These are phyloP conservation scores for Puccinia polysora DNA, from an alignment of 1,284 basidiomycete species.

Conservation along the genomic window DNA sequence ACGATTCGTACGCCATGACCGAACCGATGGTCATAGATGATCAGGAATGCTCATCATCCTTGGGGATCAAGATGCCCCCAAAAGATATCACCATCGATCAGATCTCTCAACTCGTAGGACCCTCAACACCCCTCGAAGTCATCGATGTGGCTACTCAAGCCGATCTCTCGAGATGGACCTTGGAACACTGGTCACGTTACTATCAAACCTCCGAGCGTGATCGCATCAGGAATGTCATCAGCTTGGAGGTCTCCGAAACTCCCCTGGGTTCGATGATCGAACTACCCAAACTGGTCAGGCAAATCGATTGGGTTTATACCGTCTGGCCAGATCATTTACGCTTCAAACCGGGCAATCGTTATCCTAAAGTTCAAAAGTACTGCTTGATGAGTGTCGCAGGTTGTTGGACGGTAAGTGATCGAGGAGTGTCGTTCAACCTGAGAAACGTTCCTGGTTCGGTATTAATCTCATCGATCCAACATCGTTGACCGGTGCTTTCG, in stretches of 20 bases:
- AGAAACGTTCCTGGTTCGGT: constrained; percentile 43
- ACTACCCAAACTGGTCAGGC: constrained; percentile 64
- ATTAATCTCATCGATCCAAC: not conserved
- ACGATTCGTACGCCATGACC: constrained; percentile 17
- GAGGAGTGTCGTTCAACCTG: not conserved
- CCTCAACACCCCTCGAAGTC: constrained; percentile 33
- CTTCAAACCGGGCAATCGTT: constrained; percentile 54
- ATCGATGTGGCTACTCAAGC: constrained; percentile 54
- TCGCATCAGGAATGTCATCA: constrained; percentile 85
- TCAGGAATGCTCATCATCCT: not conserved
- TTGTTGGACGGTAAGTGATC: constrained; percentile 76
- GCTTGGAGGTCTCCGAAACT: constrained; percentile 75
- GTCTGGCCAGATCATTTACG: constrained; percentile 67
- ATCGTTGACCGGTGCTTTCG: too few species aligned
- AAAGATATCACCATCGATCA: constrained; percentile 10
- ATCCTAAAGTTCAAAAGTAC: constrained; percentile 93
- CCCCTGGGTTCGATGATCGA: constrained; percentile 68
- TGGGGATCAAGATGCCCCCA: constrained; percentile 27
- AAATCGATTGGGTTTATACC: constrained; percentile 93
- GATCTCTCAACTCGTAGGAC: constrained; percentile 30
- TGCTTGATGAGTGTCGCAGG: constrained; percentile 81
- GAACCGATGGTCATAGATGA: constrained; percentile 34
- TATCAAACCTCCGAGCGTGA: constrained; percentile 65
- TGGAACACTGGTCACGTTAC: constrained; percentile 86
- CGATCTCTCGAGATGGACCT: constrained; percentile 63